These are phyloP conservation scores for Chaetomium fimeti DNA, from an alignment of 495 filamentous ascomycete genomes.

Conservation along the genomic window DNA sequence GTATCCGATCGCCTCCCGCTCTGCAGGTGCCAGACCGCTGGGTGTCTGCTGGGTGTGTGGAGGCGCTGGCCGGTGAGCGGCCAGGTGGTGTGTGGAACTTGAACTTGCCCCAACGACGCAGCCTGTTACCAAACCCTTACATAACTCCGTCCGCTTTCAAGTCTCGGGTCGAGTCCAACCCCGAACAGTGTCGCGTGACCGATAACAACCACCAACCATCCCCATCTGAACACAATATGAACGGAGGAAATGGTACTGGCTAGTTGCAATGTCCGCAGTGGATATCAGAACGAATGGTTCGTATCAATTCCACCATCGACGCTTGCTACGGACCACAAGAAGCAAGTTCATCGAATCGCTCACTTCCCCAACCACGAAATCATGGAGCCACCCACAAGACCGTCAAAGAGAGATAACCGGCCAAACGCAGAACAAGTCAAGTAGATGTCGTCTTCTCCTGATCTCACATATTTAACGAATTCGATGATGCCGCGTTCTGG, in stretches of 20 bases:
- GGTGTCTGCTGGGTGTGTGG: conserved; percentile 8
- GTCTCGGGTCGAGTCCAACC: background rate
- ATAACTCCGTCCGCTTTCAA: conserved; percentile 9
- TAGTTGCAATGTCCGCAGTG: background rate
- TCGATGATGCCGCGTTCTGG: background rate
- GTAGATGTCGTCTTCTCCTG: too few relatives aligned
- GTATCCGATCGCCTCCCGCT: conserved; percentile 19
- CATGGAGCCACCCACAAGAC: background rate
- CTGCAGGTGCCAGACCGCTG: conserved; percentile 20
- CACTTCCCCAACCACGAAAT: background rate
- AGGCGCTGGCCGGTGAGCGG: background rate
- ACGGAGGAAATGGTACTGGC: background rate
- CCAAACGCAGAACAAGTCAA: too few relatives aligned
- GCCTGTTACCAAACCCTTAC: conserved; percentile 27
- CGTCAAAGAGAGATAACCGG: background rate
- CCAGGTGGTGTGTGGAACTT: conserved; percentile 20
- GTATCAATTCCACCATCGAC: background rate
- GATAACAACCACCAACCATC: background rate
- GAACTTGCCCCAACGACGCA: conserved; percentile 2
- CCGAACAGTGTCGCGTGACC: conserved; percentile 8
- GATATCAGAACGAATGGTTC: background rate
- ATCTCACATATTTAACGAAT: too few relatives aligned
- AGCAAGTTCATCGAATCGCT: background rate
- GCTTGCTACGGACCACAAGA: background rate
- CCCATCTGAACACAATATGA: background rate